These are phyloP conservation scores for Fusarium vanettenii DNA, from an alignment of 2,329 filamentous ascomycete species.

Conservation along the genomic window DNA sequence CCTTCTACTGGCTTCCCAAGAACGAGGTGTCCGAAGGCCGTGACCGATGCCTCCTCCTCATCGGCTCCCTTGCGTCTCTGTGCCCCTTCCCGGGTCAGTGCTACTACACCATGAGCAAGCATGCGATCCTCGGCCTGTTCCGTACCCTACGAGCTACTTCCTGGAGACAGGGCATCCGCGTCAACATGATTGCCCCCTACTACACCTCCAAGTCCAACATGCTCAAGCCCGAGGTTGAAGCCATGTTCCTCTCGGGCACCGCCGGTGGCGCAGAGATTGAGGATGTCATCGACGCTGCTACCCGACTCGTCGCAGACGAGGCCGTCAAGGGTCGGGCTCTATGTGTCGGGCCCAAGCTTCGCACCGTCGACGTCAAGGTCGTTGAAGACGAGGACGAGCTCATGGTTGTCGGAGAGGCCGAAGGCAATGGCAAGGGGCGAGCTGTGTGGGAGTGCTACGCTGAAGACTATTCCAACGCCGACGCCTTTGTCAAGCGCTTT, in stretches of 20 bases:
- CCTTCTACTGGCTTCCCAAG: slow-evolving; percentile 57
- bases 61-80: slow-evolving; percentile 71
- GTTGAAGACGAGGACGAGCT: slow-evolving; percentile 49
- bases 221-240: slow-evolving; percentile 59
- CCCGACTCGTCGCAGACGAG: slow-evolving; percentile 69
- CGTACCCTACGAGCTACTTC: slow-evolving; percentile 65
- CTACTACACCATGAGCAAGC: slow-evolving; percentile 72
- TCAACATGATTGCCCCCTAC: slow-evolving; percentile 76
- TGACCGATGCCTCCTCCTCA: slow-evolving; percentile 72
- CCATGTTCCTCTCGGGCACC: slow-evolving; percentile 65
- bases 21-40: slow-evolving; percentile 28
- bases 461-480: slow-evolving; percentile 67
- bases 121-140: slow-evolving; percentile 74
- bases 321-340: slow-evolving; percentile 67
- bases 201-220: slow-evolving; percentile 70
- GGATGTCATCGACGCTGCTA: slow-evolving; percentile 74
- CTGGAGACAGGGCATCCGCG: slow-evolving; percentile 61
- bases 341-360: slow-evolving; percentile 66
- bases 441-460: slow-evolving; percentile 72
- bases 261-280: slow-evolving; percentile 61
- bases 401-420: slow-evolving; percentile 45
- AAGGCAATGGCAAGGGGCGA: slow-evolving; percentile 53
- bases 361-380: slow-evolving; percentile 27
- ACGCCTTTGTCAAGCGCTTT: slow-evolving; percentile 66
- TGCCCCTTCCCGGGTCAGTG: slow-evolving; percentile 55